These are phyloP conservation scores for Macadamia tetraphylla DNA, from an alignment of 164 flowering plant genomes.

Conservation along the genomic window DNA sequence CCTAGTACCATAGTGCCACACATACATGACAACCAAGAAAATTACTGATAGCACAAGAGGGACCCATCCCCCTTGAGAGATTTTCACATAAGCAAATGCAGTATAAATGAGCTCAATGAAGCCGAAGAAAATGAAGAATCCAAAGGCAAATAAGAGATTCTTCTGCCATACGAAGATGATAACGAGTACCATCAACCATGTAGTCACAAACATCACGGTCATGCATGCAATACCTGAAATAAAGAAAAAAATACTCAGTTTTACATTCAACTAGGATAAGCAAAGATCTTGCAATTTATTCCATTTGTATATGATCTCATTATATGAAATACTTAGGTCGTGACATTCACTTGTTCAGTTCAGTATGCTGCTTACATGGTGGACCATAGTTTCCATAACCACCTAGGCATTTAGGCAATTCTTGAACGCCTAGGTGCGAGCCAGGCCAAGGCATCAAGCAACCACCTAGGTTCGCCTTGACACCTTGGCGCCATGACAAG, in stretches of 20 bases:
- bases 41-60: constrained; percentile 39
- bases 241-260: constrained; percentile 10
- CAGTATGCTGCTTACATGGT: no score
- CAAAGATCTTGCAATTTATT: no score
- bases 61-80: constrained; percentile 64
- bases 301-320: no score
- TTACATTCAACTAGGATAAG: background rate
- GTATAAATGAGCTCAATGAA: constrained; percentile 44
- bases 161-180: constrained; percentile 56
- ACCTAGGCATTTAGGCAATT: no score
- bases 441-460: no score
- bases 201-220: constrained; percentile 42
- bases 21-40: constrained; percentile 44
- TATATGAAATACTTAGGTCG: no score
- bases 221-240: constrained; percentile 54
- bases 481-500: no score
- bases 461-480: no score
- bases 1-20: constrained; percentile 67
- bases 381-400: no score
- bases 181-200: constrained; percentile 46
- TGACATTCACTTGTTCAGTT: no score
- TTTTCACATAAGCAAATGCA: constrained; percentile 35
- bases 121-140: constrained; percentile 50
- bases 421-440: no score
- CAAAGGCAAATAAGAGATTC: constrained; percentile 23